These are phyloP conservation scores for Pseudogymnoascus sp. DNA, from an alignment of 2,329 filamentous ascomycete genomes.

Conservation along the genomic window DNA sequence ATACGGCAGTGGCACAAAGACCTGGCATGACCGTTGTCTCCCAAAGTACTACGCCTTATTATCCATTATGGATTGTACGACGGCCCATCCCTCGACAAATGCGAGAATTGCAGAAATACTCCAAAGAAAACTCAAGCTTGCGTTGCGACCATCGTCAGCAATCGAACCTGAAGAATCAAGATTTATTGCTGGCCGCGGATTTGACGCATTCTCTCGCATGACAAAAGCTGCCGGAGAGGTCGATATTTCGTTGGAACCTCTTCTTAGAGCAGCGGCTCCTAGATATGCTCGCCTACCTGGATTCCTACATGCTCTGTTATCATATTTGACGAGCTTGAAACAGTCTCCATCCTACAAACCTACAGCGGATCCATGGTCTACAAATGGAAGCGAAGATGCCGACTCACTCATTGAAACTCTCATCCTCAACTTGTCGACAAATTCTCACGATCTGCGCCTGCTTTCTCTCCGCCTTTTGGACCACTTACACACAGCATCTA, in stretches of 20 bases:
- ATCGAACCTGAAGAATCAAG: slow-evolving; percentile 54
- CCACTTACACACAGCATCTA: slow-evolving; percentile 43
- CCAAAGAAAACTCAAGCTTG: slow-evolving; percentile 56
- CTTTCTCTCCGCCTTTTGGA: slow-evolving; percentile 65
- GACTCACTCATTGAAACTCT: slow-evolving; percentile 57
- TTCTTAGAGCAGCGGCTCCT: slow-evolving; percentile 57
- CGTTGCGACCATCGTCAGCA: slow-evolving; percentile 51
- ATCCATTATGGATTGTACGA: slow-evolving; percentile 51
- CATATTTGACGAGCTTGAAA: slow-evolving; percentile 38
- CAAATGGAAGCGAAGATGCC: slow-evolving; percentile 35
- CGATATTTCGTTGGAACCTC: slow-evolving; percentile 53
- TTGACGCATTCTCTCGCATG: slow-evolving; percentile 63
- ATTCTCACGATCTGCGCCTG: slow-evolving; percentile 66
- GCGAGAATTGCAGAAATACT: slow-evolving; percentile 58
- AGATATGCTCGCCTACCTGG: slow-evolving; percentile 55
- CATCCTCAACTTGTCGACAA: slow-evolving; percentile 63
- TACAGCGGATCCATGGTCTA: slow-evolving; percentile 8
- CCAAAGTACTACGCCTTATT: slow-evolving; percentile 61
- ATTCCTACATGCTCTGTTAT: slow-evolving; percentile 56
- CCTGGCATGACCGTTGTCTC: slow-evolving; percentile 54
- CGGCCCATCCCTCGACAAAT: slow-evolving; percentile 57
- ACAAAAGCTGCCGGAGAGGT: slow-evolving; percentile 48
- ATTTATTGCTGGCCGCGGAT: slow-evolving; percentile 68
- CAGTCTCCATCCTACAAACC: slow-evolving; percentile 8
- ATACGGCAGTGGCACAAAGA: slow-evolving; percentile 52